These are phyloP conservation scores for Boletus rubropictus DNA, from an alignment of 768 basidiomycete species.

Conservation along the genomic window DNA sequence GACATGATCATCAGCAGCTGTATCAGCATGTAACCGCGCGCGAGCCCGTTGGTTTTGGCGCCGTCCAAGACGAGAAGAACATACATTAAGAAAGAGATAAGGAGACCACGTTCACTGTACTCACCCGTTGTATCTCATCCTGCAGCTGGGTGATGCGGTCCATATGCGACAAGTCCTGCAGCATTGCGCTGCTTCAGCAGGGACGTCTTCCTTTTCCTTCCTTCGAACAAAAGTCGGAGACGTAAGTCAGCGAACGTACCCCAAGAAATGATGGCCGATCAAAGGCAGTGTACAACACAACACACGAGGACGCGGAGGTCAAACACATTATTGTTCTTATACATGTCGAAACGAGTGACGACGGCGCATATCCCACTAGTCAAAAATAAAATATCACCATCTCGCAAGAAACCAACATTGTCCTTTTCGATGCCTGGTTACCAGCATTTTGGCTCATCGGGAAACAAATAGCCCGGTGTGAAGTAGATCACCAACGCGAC, in stretches of 20 bases:
- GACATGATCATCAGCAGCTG: conserved; percentile 89
- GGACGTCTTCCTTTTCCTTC: conserved; percentile 3
- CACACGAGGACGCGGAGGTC: neutral
- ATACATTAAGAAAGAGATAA: neutral
- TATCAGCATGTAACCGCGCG: too few species aligned
- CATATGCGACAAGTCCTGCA: conserved; percentile 90
- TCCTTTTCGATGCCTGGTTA: neutral
- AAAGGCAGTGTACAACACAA: neutral
- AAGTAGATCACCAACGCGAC: conserved; percentile 22
- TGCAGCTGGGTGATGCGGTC: conserved; percentile 94
- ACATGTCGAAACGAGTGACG: neutral
- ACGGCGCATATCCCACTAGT: neutral
- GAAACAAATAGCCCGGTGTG: neutral
- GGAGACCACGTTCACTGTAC: neutral
- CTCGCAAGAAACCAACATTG: neutral
- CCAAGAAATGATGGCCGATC: conserved; percentile 2
- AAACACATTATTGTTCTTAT: neutral
- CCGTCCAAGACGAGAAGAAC: neutral
- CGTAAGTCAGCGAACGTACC: conserved; percentile 3
- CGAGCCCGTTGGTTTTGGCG: neutral
- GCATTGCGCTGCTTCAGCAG: conserved; percentile 61
- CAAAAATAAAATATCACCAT: neutral
- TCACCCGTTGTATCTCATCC: conserved; percentile 86
- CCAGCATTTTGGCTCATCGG: neutral
- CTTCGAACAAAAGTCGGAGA: conserved; percentile 10